Percentiles rank a stretch among this genome's conserved stretches.
Evolutionary conservation across 768 basidiomycete species (phyloP).

Genomic region (Mrakia gelida): DNA sequence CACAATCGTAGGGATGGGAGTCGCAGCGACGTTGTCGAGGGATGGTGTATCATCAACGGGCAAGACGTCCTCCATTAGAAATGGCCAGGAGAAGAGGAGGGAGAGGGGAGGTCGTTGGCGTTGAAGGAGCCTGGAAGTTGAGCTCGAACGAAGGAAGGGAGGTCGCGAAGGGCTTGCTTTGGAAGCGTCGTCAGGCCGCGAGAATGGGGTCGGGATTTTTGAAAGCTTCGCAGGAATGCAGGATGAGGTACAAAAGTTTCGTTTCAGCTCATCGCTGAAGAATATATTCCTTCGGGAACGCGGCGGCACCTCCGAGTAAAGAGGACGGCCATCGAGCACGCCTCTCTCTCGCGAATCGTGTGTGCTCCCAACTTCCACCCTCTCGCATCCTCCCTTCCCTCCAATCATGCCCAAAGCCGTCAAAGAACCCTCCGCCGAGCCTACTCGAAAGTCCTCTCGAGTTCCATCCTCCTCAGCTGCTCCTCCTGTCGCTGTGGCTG

Average conservation of each 20-base stretch:
- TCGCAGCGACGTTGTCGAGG: background rate
- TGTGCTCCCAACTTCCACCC: background rate
- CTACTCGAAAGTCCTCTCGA: background rate
- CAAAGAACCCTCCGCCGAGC: slow-evolving; percentile 1
- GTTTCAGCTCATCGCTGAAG: no score
- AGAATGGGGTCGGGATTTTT: no score
- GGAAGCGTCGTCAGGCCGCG: no score
- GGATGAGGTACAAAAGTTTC: no score
- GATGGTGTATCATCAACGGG: background rate
- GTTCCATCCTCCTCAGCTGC: background rate
- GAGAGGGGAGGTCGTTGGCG: background rate
- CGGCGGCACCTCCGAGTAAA: background rate
- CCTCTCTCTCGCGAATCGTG: background rate
- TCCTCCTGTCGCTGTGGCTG: background rate
- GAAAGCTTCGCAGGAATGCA: no score
- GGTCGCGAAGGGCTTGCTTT: no score
- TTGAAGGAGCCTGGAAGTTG: background rate
- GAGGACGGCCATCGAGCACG: background rate
- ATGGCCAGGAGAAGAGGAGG: background rate
- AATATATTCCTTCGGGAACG: background rate
- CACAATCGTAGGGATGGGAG: background rate
- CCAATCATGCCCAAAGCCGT: slow-evolving; percentile 8
- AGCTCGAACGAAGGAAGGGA: no score
- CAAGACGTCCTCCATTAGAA: background rate
- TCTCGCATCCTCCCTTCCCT: no score